A percentile compares a stretch with the other conserved stretches of the same genome.
phyloP scores from a whole-genome alignment of 345 rosid species.

The Eucalyptus erythrocorys region DNA sequence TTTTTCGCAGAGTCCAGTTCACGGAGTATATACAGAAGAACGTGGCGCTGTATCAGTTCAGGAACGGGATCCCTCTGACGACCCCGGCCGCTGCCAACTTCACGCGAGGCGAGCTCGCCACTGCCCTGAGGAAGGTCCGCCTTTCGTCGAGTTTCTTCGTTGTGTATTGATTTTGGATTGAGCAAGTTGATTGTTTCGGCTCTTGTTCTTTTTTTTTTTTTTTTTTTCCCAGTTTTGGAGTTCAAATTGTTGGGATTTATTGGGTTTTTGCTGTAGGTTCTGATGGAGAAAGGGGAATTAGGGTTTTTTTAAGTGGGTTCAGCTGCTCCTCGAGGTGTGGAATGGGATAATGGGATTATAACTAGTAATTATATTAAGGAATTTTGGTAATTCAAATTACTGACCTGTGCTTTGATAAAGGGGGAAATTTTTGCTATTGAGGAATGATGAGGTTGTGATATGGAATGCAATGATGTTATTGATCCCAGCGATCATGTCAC shows the following conservation, averaged over 20 bases:
- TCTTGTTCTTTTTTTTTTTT: neutral
- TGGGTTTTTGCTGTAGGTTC: neutral
- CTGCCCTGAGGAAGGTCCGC: constrained; percentile 86
- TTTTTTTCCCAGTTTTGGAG: neutral
- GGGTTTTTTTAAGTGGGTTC: neutral
- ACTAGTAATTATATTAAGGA: neutral
- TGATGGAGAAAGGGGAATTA: neutral
- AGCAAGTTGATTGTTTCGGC: neutral
- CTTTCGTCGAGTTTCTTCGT: neutral
- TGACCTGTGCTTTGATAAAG: neutral
- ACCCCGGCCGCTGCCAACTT: constrained; percentile 89
- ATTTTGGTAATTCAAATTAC: neutral
- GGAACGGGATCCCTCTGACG: constrained; percentile 85
- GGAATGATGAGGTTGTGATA: neutral
- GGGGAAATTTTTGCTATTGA: neutral
- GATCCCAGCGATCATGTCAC: neutral
- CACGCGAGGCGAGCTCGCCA: constrained; percentile 89
- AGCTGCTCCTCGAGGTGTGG: neutral
- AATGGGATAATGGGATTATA: neutral
- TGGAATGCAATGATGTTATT: neutral
- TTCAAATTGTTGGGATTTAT: neutral
- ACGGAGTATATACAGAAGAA: constrained; percentile 96
- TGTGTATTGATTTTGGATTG: neutral
- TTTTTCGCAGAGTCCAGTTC: constrained; percentile 64
- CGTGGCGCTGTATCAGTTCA: constrained; percentile 82